phyloP scores from a whole-genome alignment of 495 filamentous ascomycete species.

The Clohesyomyces aquaticus region DNA sequence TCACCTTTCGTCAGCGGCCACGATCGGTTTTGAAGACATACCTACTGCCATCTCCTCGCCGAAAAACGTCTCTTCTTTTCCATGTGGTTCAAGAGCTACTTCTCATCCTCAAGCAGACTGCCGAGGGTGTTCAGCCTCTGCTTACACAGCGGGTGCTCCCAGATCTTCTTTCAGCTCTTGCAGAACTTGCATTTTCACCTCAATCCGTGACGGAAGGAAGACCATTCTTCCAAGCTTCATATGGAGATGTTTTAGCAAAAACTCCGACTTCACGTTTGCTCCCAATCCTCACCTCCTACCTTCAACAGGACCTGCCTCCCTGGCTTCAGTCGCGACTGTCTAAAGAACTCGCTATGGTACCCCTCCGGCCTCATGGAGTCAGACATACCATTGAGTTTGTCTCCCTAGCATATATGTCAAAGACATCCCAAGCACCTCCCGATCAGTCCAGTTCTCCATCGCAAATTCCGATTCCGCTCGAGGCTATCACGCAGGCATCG shows the following conservation, averaged over 20 bases:
- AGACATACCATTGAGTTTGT: slow-evolving; percentile 73
- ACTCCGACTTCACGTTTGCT: slow-evolving; percentile 51
- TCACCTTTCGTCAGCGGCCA: slow-evolving; percentile 31
- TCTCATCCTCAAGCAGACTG: slow-evolving; percentile 20
- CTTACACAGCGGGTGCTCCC: slow-evolving; percentile 46
- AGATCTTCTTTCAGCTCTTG: slow-evolving; percentile 47
- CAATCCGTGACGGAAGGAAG: background rate
- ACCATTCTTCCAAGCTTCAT: slow-evolving; percentile 11
- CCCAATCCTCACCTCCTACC: slow-evolving; percentile 53
- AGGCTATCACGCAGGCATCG: slow-evolving; percentile 69
- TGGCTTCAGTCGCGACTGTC: slow-evolving; percentile 59
- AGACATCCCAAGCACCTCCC: slow-evolving; percentile 14
- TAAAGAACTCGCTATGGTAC: slow-evolving; percentile 61
- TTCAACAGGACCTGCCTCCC: slow-evolving; percentile 50
- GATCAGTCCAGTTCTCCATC: slow-evolving; percentile 48
- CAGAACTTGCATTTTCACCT: slow-evolving; percentile 37
- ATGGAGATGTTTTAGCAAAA: slow-evolving; percentile 5
- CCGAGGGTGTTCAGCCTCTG: slow-evolving; percentile 33
- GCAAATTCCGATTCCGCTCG: slow-evolving; percentile 70
- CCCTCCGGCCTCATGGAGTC: slow-evolving; percentile 68
- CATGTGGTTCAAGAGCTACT: slow-evolving; percentile 14
- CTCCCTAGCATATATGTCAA: slow-evolving; percentile 41
- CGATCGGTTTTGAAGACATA: slow-evolving; percentile 25
- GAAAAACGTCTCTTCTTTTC: slow-evolving; percentile 4
- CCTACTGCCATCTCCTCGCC: background rate